These are phyloP conservation scores for Parasitella parasitica DNA, from an alignment of 371 early-diverging fungal species.

Conservation along the genomic window DNA sequence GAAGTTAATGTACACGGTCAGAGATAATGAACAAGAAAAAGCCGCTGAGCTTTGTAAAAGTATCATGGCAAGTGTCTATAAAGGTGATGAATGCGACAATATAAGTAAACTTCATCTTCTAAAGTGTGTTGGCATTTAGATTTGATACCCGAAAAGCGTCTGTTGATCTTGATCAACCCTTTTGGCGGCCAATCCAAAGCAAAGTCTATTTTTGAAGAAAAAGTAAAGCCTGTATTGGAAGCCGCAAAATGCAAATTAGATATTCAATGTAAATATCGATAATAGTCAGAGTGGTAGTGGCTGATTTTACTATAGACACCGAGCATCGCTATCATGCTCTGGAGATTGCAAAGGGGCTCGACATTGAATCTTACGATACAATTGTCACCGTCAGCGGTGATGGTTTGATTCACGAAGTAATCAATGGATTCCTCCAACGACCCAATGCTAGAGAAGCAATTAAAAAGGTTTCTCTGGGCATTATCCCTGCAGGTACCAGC, in stretches of 20 bases:
- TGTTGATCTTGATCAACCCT: slow-evolving; percentile 71
- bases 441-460: slow-evolving; percentile 58
- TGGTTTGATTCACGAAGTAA: slow-evolving; percentile 77
- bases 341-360: slow-evolving; percentile 60
- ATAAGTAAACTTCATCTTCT: too few relatives aligned
- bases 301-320: slow-evolving; percentile 49
- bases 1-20: slow-evolving; percentile 32
- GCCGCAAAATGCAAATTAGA: slow-evolving; percentile 58
- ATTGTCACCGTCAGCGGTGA: slow-evolving; percentile 77
- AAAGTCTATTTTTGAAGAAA: slow-evolving; percentile 45
- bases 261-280: slow-evolving; percentile 48
- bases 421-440: slow-evolving; percentile 73
- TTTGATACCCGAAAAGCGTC: slow-evolving; percentile 28
- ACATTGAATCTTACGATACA: slow-evolving; percentile 56
- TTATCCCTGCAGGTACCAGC: slow-evolving; percentile 67
- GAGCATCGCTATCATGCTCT: slow-evolving; percentile 64
- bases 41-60: slow-evolving; percentile 26
- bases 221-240: slow-evolving; percentile 62
- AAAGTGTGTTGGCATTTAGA: neutral
- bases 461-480: slow-evolving; percentile 60
- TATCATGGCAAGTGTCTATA: slow-evolving; percentile 31
- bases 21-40: slow-evolving; percentile 19
- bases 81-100: neutral
- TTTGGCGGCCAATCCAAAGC: slow-evolving; percentile 72
- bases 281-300: too few relatives aligned